Evolutionary conservation across 1,139 yeast genomes (phyloP).

Genomic region (Saccharomyces hybrid): DNA sequence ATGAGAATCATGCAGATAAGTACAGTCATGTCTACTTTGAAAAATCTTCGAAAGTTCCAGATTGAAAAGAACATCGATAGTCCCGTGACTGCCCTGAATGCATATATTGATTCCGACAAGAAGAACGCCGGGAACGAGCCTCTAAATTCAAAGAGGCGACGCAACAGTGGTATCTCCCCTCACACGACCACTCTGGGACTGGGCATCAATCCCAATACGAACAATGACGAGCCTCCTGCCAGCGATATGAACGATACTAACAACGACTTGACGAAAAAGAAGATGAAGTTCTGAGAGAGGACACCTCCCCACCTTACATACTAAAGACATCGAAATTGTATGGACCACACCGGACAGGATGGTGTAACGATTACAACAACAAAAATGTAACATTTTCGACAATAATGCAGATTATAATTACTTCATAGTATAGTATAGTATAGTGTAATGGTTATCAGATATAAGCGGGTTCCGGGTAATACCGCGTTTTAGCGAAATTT

Average conservation of each 20-base stretch:
- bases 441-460: too few relatives aligned
- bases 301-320: not conserved
- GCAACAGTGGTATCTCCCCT: not conserved
- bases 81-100: not conserved
- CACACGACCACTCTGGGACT: not conserved
- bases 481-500: not conserved
- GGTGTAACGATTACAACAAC: too few relatives aligned
- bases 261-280: not conserved
- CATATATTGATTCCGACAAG: slow-evolving; percentile 8
- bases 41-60: slow-evolving; percentile 31
- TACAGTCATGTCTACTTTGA: slow-evolving; percentile 66
- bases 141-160: not conserved
- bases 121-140: too few relatives aligned
- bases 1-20: slow-evolving; percentile 66
- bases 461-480: too few relatives aligned
- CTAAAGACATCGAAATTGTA: not conserved
- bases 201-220: not conserved
- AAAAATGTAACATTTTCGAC: too few relatives aligned
- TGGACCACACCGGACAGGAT: not conserved
- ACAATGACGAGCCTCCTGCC: not conserved
- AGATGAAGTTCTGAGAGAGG: not conserved
- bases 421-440: too few relatives aligned
- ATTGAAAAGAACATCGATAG: not conserved
- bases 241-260: not conserved
- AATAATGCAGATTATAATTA: too few relatives aligned